Evolutionary conservation across 1,284 basidiomycete species (phyloP).

Genomic region (Sporisorium scitamineum): DNA sequence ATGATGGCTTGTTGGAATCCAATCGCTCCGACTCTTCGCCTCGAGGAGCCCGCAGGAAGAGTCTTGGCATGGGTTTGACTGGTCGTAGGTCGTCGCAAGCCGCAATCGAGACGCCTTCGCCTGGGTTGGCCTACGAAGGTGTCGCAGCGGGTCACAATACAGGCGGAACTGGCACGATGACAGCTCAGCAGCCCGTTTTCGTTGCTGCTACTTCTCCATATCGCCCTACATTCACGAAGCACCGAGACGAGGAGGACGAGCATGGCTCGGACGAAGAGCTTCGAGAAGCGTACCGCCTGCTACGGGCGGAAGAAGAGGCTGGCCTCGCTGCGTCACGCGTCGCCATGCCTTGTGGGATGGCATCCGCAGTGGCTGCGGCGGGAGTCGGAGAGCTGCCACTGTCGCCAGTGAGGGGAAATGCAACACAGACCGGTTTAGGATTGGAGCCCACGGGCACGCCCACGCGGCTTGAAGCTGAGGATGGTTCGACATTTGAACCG

Average conservation of each 20-base stretch:
- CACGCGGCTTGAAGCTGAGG: conserved; percentile 37
- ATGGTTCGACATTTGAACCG: conserved; percentile 31
- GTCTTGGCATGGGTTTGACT: conserved; percentile 16
- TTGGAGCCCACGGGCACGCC: conserved; percentile 11
- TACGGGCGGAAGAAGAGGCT: conserved; percentile 27
- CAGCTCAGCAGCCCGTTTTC: not conserved
- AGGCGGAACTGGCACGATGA: conserved; percentile 3
- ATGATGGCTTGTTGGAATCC: not conserved
- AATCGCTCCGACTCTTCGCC: conserved; percentile 6
- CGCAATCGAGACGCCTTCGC: not conserved
- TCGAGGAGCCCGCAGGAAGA: conserved; percentile 15
- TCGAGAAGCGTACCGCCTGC: conserved; percentile 29
- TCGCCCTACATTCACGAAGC: not conserved
- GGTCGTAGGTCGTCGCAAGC: conserved; percentile 13
- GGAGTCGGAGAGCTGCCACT: not conserved
- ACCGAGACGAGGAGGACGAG: conserved; percentile 21
- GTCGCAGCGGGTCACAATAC: not conserved
- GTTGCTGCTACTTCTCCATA: not conserved
- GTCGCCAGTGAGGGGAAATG: not conserved
- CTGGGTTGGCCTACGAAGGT: not conserved
- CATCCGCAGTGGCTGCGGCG: not conserved
- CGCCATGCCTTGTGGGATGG: conserved; percentile 3
- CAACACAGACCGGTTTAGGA: not conserved
- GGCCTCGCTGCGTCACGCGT: not conserved
- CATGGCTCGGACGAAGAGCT: conserved; percentile 37